Conservation (phyloP, 2,329 filamentous ascomycete species). For the Trichoderma sp. region DNA sequence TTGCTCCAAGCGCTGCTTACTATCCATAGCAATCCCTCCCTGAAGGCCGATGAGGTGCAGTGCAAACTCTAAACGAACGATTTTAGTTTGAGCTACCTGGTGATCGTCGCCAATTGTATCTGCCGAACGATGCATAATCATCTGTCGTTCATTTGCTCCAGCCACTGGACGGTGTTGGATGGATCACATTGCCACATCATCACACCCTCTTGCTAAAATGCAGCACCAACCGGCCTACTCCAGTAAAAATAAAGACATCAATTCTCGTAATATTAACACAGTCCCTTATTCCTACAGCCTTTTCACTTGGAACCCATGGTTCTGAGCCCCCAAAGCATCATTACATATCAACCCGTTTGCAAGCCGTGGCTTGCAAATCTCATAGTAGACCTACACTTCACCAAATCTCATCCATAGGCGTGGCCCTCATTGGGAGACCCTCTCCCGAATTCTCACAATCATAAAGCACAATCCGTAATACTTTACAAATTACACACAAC, state of each 20-base stretch:
- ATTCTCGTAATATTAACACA: not conserved
- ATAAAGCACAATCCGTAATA: not conserved
- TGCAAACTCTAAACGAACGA: not conserved
- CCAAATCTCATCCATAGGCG: not conserved
- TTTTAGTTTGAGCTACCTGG: not conserved
- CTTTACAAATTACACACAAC: not conserved
- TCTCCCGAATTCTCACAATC: not conserved
- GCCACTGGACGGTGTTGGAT: too few species aligned
- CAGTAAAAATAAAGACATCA: not conserved
- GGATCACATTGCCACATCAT: not conserved
- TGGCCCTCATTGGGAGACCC: not conserved
- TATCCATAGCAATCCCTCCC: not conserved
- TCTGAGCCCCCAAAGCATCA: not conserved
- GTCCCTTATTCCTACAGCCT: slow-evolving; percentile 1
- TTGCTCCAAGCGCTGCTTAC: not conserved
- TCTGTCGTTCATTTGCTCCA: not conserved
- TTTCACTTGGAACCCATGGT: not conserved
- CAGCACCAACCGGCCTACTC: not conserved
- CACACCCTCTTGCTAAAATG: not conserved
- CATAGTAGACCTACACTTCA: not conserved
- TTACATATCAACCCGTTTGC: not conserved
- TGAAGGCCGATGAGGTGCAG: not conserved
- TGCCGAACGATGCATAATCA: not conserved
- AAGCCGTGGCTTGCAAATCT: not conserved
- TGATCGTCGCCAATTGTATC: not conserved